Conservation (phyloP, 257 asterid genomes). For the Nicotiana sylvestris region DNA sequence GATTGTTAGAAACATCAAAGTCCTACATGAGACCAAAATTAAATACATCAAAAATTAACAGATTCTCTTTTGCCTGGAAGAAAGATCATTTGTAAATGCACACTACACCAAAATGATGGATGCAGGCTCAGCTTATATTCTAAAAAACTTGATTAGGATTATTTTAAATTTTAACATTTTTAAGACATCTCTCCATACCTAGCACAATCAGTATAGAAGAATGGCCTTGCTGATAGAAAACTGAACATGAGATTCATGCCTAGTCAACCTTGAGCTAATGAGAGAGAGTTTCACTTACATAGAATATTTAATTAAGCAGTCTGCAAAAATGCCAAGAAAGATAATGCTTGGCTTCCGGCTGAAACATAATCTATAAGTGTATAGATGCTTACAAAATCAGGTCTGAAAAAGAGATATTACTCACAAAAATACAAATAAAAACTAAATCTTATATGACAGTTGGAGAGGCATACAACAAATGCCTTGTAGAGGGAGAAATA, state of each 20-base stretch:
- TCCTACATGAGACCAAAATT: background rate
- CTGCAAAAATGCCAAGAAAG: background rate
- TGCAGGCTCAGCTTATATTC: background rate
- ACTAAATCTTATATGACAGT: background rate
- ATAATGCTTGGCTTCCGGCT: background rate
- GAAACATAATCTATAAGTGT: background rate
- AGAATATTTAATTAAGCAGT: background rate
- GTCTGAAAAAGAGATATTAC: background rate
- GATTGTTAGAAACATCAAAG: background rate
- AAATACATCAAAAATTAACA: background rate
- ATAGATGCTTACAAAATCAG: background rate
- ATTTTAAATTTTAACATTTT: background rate
- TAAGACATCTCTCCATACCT: background rate
- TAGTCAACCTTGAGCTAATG: background rate
- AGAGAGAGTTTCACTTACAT: background rate
- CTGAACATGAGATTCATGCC: background rate
- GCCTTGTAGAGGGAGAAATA: conserved; percentile 2
- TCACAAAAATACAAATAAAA: background rate
- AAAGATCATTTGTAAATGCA: background rate
- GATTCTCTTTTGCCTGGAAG: background rate
- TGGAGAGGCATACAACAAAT: background rate
- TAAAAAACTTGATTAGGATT: background rate
- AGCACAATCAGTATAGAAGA: background rate
- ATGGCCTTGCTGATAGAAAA: background rate
- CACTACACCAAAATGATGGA: no score